phyloP scores from a whole-genome alignment of 768 basidiomycete species.

The Russula abietina region DNA sequence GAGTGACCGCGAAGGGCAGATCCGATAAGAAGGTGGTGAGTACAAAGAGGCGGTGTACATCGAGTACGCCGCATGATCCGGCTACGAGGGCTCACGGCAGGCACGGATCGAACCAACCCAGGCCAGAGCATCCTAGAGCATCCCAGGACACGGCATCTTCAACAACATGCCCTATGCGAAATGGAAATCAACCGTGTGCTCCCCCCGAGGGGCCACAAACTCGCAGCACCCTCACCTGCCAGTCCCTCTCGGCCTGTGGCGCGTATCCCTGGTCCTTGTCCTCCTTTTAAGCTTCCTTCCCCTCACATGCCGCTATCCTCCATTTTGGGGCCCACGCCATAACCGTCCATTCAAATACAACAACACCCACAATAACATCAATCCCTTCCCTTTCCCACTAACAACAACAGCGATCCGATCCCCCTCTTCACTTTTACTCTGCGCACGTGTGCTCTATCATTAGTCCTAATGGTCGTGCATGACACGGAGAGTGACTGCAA shows the following conservation, averaged over 20 bases:
- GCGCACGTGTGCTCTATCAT: background rate
- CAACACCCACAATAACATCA: background rate
- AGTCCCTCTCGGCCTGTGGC: constrained; percentile 16
- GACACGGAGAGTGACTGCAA: constrained; percentile 17
- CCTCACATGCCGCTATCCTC: constrained; percentile 7
- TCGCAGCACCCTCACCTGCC: background rate
- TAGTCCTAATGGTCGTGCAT: constrained; percentile 10
- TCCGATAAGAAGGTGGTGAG: constrained; percentile 18
- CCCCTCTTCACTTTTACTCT: background rate
- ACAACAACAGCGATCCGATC: background rate
- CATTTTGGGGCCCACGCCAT: constrained; percentile 9
- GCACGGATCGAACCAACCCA: constrained; percentile 18
- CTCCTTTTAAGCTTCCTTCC: constrained; percentile 20
- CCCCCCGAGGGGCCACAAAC: constrained; percentile 18
- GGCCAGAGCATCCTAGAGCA: background rate
- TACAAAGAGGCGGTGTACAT: constrained; percentile 22
- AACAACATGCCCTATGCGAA: background rate
- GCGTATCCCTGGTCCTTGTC: constrained; percentile 15
- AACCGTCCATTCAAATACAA: background rate
- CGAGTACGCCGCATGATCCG: constrained; percentile 22
- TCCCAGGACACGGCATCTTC: constrained; percentile 16
- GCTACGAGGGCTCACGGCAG: constrained; percentile 17
- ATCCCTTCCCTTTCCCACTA: background rate
- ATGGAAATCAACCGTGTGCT: background rate
- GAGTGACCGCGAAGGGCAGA: constrained; percentile 11